These are phyloP conservation scores for Fistulinella prunicolor DNA, from an alignment of 768 basidiomycete genomes.

Conservation along the genomic window DNA sequence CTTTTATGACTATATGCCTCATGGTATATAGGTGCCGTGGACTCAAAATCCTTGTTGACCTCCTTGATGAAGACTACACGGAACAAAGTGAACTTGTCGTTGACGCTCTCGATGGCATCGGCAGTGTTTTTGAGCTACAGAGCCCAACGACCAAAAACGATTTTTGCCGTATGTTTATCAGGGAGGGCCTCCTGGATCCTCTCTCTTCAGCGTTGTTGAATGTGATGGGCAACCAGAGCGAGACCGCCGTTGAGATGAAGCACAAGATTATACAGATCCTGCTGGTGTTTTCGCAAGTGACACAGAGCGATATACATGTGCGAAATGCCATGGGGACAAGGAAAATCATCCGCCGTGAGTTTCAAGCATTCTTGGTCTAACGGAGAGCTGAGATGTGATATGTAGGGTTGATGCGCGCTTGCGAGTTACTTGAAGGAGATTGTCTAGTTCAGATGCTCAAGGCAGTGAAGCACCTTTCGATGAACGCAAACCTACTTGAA, in stretches of 20 bases:
- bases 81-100: constrained; percentile 90
- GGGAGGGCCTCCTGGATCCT: constrained; percentile 92
- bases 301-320: constrained; percentile 93
- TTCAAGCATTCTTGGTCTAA: neutral
- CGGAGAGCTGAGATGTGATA: constrained; percentile 1
- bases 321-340: constrained; percentile 89
- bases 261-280: constrained; percentile 87
- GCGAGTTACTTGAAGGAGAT: constrained; percentile 83
- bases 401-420: constrained; percentile 81
- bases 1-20: neutral
- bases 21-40: constrained; percentile 74
- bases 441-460: constrained; percentile 88
- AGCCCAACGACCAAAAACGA: constrained; percentile 97
- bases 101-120: constrained; percentile 91
- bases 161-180: constrained; percentile 97
- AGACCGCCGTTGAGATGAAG: constrained; percentile 70
- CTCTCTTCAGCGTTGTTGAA: constrained; percentile 86
- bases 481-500: constrained; percentile 86
- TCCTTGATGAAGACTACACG: constrained; percentile 93
- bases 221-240: constrained; percentile 74
- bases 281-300: constrained; percentile 90
- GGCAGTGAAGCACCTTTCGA: constrained; percentile 94
- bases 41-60: constrained; percentile 89
- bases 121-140: constrained; percentile 93
- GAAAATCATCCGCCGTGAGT: constrained; percentile 85